Evolutionary conservation across 2,329 filamentous ascomycete species (phyloP).

Genomic region (Colletotrichum coccodes): DNA sequence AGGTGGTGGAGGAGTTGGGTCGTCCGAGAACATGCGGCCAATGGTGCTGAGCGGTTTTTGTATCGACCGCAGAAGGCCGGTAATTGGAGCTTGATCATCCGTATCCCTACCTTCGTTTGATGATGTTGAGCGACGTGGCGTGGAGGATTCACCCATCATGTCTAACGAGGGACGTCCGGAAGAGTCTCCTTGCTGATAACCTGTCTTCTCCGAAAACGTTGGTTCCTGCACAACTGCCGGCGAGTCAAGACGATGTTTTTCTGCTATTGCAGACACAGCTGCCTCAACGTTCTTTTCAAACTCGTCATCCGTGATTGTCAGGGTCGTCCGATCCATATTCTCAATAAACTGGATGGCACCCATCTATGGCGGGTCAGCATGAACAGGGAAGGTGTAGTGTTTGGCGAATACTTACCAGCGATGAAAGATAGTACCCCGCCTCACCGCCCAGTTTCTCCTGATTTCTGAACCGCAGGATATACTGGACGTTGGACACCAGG

Average conservation of each 20-base stretch:
- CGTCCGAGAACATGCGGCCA: conserved; percentile 90
- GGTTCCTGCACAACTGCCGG: conserved; percentile 52
- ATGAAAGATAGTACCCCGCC: conserved; percentile 97
- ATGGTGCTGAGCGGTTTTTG: conserved; percentile 92
- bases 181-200: conserved; percentile 56
- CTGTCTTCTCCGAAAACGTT: conserved; percentile 56
- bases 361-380: conserved; percentile 58
- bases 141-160: conserved; percentile 42
- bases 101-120: conserved; percentile 61
- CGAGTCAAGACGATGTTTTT: conserved; percentile 76
- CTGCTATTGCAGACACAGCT: conserved; percentile 93
- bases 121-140: conserved; percentile 62
- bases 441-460: conserved; percentile 98
- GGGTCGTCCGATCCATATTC: conserved; percentile 90
- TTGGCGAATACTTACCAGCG: conserved; percentile 67
- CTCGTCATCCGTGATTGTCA: conserved; percentile 94
- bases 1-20: conserved; percentile 48
- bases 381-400: not conserved
- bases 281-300: conserved; percentile 97
- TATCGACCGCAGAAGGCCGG: conserved; percentile 87
- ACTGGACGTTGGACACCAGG: conserved; percentile 96
- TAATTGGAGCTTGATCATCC: conserved; percentile 84
- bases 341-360: conserved; percentile 97
- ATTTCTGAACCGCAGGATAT: conserved; percentile 95
- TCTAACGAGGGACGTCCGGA: conserved; percentile 44